These are phyloP conservation scores for Saccharum hybrid DNA, from an alignment of 202 grass and related monocot species.

Conservation along the genomic window DNA sequence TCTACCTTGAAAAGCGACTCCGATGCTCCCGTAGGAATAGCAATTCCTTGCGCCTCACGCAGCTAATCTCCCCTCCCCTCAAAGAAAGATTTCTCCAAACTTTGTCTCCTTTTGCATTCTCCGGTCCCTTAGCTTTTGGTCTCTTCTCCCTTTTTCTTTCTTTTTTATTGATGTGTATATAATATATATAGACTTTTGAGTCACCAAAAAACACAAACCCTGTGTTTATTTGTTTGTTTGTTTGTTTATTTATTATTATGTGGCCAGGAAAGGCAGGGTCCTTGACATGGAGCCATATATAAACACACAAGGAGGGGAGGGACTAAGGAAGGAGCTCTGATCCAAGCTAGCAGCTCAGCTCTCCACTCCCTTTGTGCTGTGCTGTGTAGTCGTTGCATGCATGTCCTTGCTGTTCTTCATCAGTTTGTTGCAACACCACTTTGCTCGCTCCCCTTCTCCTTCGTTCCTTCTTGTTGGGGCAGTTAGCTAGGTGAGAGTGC, in stretches of 20 bases:
- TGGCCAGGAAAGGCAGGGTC: slow-evolving; percentile 32
- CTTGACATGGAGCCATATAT: slow-evolving; percentile 23
- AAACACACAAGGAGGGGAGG: slow-evolving; percentile 21
- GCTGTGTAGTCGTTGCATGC: slow-evolving; percentile 23
- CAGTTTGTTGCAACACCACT: neutral
- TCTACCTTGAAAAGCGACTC: neutral
- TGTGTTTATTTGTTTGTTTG: neutral
- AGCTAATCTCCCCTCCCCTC: neutral
- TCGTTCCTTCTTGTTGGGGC: neutral
- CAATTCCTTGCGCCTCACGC: slow-evolving; percentile 27
- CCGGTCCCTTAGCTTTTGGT: neutral
- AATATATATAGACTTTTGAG: slow-evolving; percentile 26
- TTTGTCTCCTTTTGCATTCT: slow-evolving; percentile 12
- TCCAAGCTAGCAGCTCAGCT: neutral
- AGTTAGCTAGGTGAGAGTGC: slow-evolving; percentile 17
- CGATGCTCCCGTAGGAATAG: neutral
- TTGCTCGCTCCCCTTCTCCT: neutral
- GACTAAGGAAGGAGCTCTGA: slow-evolving; percentile 27
- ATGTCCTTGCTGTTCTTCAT: slow-evolving; percentile 9
- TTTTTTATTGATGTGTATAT: neutral
- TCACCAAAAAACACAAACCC: slow-evolving; percentile 27
- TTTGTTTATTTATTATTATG: neutral
- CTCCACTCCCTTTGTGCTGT: slow-evolving; percentile 42
- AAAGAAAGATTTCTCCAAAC: neutral
- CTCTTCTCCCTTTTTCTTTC: neutral